Evolutionary conservation across 1,284 basidiomycete genomes (phyloP).

Genomic region (Marasmius sp.): DNA sequence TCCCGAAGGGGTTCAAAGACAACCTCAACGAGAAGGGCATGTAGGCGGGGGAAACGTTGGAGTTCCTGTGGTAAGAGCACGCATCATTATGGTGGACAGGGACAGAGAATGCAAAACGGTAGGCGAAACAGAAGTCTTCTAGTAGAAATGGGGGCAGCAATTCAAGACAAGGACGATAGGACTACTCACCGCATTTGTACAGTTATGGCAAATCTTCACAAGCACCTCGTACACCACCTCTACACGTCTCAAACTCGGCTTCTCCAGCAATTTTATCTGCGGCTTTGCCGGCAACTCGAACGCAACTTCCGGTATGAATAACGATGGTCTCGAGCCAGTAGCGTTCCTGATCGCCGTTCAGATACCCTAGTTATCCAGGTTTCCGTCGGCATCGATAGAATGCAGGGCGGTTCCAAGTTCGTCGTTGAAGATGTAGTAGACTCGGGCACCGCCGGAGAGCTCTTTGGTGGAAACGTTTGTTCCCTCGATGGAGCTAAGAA

Average conservation of each 20-base stretch:
- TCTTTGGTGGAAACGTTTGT: constrained; percentile 99
- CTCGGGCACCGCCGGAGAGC: constrained; percentile 94
- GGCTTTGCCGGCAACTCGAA: constrained; percentile 98
- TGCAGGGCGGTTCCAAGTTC: constrained; percentile 92
- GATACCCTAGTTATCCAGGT: constrained; percentile 93
- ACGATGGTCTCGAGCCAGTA: constrained; percentile 92
- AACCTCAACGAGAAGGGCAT: constrained; percentile 95
- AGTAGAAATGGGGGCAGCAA: too few species aligned
- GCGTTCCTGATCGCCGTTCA: constrained; percentile 98
- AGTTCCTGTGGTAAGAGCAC: constrained; percentile 65
- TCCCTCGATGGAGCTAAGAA: constrained; percentile 96
- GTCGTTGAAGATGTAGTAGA: constrained; percentile 99
- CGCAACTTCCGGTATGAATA: constrained; percentile 97
- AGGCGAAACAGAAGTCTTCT: constrained; percentile 10
- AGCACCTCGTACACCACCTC: constrained; percentile 99
- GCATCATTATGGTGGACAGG: not conserved
- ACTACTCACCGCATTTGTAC: constrained; percentile 84
- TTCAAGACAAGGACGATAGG: too few species aligned
- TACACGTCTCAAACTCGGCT: constrained; percentile 92
- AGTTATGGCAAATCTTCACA: constrained; percentile 99
- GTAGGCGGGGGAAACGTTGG: constrained; percentile 93
- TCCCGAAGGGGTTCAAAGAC: constrained; percentile 95
- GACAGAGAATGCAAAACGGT: not conserved
- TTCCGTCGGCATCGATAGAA: constrained; percentile 89
- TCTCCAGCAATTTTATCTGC: constrained; percentile 95